phyloP scores from a whole-genome alignment of 306 rosid species.

The Ceratonia siliqua region DNA sequence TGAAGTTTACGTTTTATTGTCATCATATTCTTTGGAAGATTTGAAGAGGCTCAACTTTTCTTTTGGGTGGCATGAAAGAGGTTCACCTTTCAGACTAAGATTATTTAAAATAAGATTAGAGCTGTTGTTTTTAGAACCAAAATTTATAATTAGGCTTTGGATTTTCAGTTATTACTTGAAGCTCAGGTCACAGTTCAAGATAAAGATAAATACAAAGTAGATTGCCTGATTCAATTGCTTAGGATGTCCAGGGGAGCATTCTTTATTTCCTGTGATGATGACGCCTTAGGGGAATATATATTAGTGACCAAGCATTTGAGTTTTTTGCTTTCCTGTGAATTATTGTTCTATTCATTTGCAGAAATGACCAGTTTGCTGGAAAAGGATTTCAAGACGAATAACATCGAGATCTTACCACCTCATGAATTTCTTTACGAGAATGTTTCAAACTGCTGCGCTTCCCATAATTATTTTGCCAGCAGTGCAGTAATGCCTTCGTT shows the following conservation, averaged over 20 bases:
- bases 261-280: neutral
- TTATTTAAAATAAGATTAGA: neutral
- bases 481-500: constrained; percentile 78
- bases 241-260: neutral
- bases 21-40: neutral
- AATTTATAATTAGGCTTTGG: neutral
- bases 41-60: neutral
- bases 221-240: constrained; percentile 24
- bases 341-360: constrained; percentile 42
- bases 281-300: neutral
- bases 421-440: constrained; percentile 47
- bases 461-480: constrained; percentile 31
- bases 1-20: neutral
- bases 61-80: neutral
- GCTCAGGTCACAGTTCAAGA: neutral
- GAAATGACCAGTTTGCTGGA: constrained; percentile 39
- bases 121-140: too few relatives aligned
- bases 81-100: neutral
- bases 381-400: constrained; percentile 40
- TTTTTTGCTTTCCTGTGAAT: constrained; percentile 17
- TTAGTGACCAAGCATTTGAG: neutral
- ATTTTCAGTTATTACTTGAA: neutral
- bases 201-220: neutral
- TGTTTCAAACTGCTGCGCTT: constrained; percentile 35
- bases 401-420: constrained; percentile 14